phyloP scores from a whole-genome alignment of 2,329 filamentous ascomycete species.

The Colletotrichum sansevieriae region DNA sequence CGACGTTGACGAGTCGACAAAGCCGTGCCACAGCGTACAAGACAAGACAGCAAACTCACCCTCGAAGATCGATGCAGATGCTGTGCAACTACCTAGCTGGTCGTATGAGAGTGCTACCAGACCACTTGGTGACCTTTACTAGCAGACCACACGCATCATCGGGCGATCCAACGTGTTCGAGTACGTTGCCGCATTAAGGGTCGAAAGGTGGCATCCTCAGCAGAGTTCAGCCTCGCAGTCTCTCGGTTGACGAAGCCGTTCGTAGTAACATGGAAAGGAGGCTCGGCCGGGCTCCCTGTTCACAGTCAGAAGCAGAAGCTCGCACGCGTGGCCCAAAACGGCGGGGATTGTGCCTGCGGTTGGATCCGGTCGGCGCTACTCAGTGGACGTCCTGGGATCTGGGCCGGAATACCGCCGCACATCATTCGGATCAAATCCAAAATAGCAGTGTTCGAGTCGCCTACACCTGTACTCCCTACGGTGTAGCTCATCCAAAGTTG shows the following conservation, averaged over 20 bases:
- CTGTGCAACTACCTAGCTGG: background rate
- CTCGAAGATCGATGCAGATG: background rate
- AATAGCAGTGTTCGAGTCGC: constrained; percentile 17
- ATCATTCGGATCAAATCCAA: constrained; percentile 26
- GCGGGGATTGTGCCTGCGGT: constrained; percentile 37
- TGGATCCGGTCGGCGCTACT: constrained; percentile 36
- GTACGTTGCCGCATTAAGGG: constrained; percentile 1
- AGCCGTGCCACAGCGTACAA: constrained; percentile 17
- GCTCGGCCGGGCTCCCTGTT: constrained; percentile 16
- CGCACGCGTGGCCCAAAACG: constrained; percentile 25
- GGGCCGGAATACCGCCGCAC: constrained; percentile 39
- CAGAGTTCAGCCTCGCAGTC: constrained; percentile 2
- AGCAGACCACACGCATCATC: constrained; percentile 7
- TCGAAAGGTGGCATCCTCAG: constrained; percentile 28
- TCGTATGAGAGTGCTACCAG: constrained; percentile 1
- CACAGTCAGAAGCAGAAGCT: constrained; percentile 19
- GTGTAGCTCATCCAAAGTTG: constrained; percentile 31
- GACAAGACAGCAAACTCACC: background rate
- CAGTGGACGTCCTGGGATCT: constrained; percentile 1
- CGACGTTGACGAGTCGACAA: constrained; percentile 13
- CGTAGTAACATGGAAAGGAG: constrained; percentile 6
- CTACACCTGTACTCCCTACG: too few relatives aligned
- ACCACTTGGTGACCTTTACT: background rate
- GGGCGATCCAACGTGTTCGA: constrained; percentile 5
- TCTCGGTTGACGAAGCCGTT: background rate